Base-by-base conservation (phyloP, 805 yeast species). In the Maudiozyma serrabonitensis region DNA sequence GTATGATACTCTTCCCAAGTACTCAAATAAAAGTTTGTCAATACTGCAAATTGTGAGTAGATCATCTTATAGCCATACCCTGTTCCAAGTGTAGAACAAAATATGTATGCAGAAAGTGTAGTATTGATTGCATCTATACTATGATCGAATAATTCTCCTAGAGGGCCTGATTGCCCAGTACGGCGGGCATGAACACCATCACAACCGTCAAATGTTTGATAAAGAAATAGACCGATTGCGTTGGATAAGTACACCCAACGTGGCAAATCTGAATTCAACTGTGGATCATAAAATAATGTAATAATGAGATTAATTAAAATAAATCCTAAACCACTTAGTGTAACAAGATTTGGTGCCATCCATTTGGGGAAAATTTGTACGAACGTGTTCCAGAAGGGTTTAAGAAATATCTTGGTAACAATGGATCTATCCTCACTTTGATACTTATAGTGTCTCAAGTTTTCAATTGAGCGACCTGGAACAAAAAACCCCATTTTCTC, bases 1-100 rank as follows among this genome's bases (percentile, higher is more conserved):
- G 97, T 90, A 63, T 89, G 91, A 65, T 79, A 90, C 63, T 89
- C 96, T 68, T 90, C 98, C 97, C 97, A 90, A 0, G 97, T 90
- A 38, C 95, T 82, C 46, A 87, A 64, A 63, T 89, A 90, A 65
- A 90, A 91, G 66, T 90, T 90, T 53, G 84, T 78, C 47, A 87
- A 74, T 2, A 86, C 72, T 4, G 86, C 88, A 63, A 85, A 82
- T 57, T 86, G 89, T 3, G 88, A 70, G 43, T 85, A 49, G 50
- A 83, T 61, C 43, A 83, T 64, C 52, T 75, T 56, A 72, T 81
- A 77, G 5, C 85, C 76, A 61, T 78, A 80, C 0, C 96, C 96
- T 57, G 84, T 71, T 35, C 87, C 85, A 46, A 84, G 71, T n/a
- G 81, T 88, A 0, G 95, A 82, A 2, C 80, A 81, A 63, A 87